Percentiles rank a stretch among this genome's conserved stretches.
Evolutionary conservation across 2,329 filamentous ascomycete genomes (phyloP).

Genomic region (Colletotrichum euphorbiae): DNA sequence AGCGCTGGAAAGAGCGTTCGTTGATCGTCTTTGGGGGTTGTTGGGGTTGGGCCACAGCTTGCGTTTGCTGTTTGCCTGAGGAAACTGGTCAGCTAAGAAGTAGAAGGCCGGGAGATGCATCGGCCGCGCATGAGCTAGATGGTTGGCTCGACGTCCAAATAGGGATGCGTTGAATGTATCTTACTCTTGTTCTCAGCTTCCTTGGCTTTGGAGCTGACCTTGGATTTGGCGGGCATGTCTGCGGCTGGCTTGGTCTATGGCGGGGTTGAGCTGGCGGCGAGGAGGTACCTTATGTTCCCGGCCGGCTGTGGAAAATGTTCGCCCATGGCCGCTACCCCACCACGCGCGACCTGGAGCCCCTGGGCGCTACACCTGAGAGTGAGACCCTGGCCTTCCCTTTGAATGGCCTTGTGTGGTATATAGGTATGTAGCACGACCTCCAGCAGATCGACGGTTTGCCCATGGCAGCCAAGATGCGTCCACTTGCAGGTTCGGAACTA

Average conservation of each 20-base stretch:
- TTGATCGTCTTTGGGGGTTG: conserved; percentile 58
- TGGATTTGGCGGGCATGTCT: conserved; percentile 53
- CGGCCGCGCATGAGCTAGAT: background rate
- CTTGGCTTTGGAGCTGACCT: conserved; percentile 50
- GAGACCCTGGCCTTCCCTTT: background rate
- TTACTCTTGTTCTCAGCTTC: conserved; percentile 41
- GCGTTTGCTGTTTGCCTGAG: conserved; percentile 45
- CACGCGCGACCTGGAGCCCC: conserved; percentile 1
- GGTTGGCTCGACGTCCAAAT: background rate
- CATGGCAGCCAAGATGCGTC: background rate
- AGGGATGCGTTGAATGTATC: conserved; percentile 39
- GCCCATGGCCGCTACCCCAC: conserved; percentile 31
- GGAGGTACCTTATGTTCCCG: conserved; percentile 19
- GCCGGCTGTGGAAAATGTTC: conserved; percentile 30
- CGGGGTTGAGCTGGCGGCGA: conserved; percentile 34
- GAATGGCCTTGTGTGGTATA: background rate
- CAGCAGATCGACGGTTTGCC: background rate
- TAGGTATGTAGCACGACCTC: background rate
- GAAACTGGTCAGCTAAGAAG: conserved; percentile 16
- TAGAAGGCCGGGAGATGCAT: conserved; percentile 24
- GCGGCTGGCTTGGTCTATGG: conserved; percentile 39
- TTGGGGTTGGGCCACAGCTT: conserved; percentile 33
- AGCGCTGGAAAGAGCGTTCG: conserved; percentile 60
- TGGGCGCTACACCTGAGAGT: background rate
- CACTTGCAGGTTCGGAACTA: background rate